Evolutionary conservation across 176 grass and related monocot genomes (phyloP), one percentile per base, ranked within the genome.

Genomic region (Metroxylon sagu): DNA sequence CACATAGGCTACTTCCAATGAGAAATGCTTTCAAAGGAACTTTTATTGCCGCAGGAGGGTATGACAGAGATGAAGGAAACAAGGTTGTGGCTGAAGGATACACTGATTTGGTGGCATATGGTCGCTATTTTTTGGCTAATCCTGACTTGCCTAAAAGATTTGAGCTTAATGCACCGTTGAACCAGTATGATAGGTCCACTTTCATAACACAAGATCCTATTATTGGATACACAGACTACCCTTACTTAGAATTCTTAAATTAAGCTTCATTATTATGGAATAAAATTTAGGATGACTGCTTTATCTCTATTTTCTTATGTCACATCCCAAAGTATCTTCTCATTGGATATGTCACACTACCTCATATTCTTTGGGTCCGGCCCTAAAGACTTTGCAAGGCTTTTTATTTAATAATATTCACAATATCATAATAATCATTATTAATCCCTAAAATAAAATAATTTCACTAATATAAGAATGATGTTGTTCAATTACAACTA

Each of bases 71-170:
- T 55, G 71, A 69, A 23, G 85, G 80, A 15, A 77, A 77, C 48
- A 77, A n/a, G 59, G 80, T 35, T 17, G 59, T 89, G 53, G 19
- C 23, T 15, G 69, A 62, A 16, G 80, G 80, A 1, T 80, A 89
- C 18, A 57, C 76, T 0, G 77, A 84, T 54, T 54, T 89, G 64
- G 80, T 84, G 0, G 69, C 54, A 0, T 89, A 74, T 15, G 80
- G 80, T 12, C 77, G 82, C 16, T 62, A 64, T 29, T 89, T 89
- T 71, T 73, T 84, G 77, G 80, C 80, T 6, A 89, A 84, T 29
- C 80, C 79, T 59, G 85, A 83, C 50, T 65, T 83, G 26, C 79
- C 77, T 3, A 76, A 27, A 55, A 62, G 76, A 61, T 79, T 88
- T 21, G 62, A 61, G 17, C 58, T 69, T 16, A 69, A 70, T 28